phyloP scores from a whole-genome alignment of 768 basidiomycete species.

The Termitomyces eurrhizus region DNA sequence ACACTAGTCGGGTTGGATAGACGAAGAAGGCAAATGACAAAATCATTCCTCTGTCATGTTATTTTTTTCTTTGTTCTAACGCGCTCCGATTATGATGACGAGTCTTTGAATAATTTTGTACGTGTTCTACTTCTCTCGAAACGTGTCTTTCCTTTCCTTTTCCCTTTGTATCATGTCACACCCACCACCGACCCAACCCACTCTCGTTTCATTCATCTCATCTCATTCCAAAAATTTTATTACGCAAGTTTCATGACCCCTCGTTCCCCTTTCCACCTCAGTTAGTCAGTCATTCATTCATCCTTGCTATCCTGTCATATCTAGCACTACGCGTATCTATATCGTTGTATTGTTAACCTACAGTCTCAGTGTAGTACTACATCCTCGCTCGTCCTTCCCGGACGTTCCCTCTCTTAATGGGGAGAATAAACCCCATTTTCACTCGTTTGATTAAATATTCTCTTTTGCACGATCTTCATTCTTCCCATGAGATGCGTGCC shows the following conservation, averaged over 20 bases:
- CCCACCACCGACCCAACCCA: background rate
- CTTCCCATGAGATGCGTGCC: too few relatives aligned
- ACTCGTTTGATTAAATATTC: background rate
- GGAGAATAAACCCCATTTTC: conserved; percentile 10
- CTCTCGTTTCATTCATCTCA: background rate
- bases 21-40: background rate
- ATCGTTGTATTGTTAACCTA: conserved; percentile 21
- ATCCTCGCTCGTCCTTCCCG: background rate
- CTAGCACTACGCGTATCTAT: conserved; percentile 20
- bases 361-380: conserved; percentile 17
- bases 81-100: background rate
- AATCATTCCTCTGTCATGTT: background rate
- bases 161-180: conserved; percentile 3
- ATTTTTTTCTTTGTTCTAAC: background rate
- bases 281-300: background rate
- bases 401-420: conserved; percentile 7
- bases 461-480: too few relatives aligned
- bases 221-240: background rate
- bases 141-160: conserved; percentile 8
- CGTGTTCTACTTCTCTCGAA: background rate
- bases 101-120: conserved; percentile 1
- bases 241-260: background rate
- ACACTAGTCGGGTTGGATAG: conserved; percentile 25
- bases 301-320: conserved; percentile 14
- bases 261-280: background rate